Evolutionary conservation across 2,329 filamentous ascomycete genomes (phyloP), one percentile per base, ranked within the genome.

Genomic region (Talaromyces sp.): DNA sequence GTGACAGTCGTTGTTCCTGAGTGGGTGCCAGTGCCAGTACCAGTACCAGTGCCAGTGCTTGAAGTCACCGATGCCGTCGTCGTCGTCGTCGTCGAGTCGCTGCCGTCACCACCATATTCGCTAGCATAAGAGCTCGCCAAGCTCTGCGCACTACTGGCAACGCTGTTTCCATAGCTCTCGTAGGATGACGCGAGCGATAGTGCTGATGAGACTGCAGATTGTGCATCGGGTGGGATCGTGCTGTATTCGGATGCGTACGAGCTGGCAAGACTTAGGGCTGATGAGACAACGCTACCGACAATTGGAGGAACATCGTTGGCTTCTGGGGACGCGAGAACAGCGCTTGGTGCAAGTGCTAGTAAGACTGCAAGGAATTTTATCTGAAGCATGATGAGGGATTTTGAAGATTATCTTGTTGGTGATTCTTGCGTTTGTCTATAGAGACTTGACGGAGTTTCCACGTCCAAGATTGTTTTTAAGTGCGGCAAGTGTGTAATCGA

Each of bases 181-280:
- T 58, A 66, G 15, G 64, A 66, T 39, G 64, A 66, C 3, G 64
- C 64, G 41, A 66, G 64, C 2, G 64, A 66, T 25, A 58, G 19
- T 9, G 64, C 64, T 4, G 59, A 47, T 15, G 59, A 62, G 22
- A 58, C 60, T 19, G 60, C 59, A 27, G 64, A 66, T 59, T 56
- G 39, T 13, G 64, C 64, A 25, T 62, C 64, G 7, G 64, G 64
- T 15, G 64, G 64, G 11, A 62, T 62, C 17, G 64, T 66, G 25
- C 49, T 62, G 45, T 66, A 66, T 59, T 66, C 64, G 9, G 64
- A 66, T n/a, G 59, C 64, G 37, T 66, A 66, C 10, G 64, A 66
- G 19, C 47, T 59, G 17, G 64, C 64, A 11, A 66, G 60, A 33
- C 19, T 45, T 25, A 66, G 17, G 9, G 64, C 64, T 39, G 64